These are phyloP conservation scores for Geotrichum bryndzae DNA, from an alignment of 1,139 yeast genomes.

Conservation along the genomic window DNA sequence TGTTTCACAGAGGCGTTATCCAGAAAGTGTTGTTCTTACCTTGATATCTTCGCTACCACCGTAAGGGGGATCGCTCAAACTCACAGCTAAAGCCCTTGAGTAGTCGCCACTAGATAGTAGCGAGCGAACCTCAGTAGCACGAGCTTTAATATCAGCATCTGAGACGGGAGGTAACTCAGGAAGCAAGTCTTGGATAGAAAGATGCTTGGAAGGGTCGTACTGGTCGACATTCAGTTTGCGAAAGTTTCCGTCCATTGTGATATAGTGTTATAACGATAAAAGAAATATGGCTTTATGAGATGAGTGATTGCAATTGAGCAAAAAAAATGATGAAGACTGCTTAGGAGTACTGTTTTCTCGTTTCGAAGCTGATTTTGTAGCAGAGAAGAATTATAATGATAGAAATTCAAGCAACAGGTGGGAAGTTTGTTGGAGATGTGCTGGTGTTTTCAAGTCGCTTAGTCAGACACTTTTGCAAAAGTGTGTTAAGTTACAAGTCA, in stretches of 20 bases:
- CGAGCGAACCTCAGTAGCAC: constrained; percentile 55
- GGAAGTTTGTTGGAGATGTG: not conserved
- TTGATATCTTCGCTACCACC: constrained; percentile 60
- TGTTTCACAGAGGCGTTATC: not conserved
- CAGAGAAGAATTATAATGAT: not conserved
- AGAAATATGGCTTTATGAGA: not conserved
- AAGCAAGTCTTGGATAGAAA: constrained; percentile 57
- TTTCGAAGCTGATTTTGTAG: not conserved
- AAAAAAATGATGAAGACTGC: not conserved
- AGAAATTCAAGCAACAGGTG: not conserved
- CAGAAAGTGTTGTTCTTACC: constrained; percentile 24
- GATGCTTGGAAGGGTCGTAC: constrained; percentile 71
- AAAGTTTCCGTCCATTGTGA: constrained; percentile 27
- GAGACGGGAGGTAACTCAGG: constrained; percentile 46
- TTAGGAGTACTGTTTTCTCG: not conserved
- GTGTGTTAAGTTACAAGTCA: not conserved
- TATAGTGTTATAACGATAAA: not conserved
- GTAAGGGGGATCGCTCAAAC: constrained; percentile 75
- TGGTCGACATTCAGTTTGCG: constrained; percentile 91
- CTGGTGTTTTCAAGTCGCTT: not conserved
- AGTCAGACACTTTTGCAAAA: not conserved
- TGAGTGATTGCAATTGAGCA: not conserved
- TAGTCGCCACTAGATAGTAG: constrained; percentile 69
- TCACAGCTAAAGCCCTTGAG: constrained; percentile 55
- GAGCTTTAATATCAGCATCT: constrained; percentile 49